phyloP scores from a whole-genome alignment of 1,139 yeast species.

The Hansenula lynferdii region DNA sequence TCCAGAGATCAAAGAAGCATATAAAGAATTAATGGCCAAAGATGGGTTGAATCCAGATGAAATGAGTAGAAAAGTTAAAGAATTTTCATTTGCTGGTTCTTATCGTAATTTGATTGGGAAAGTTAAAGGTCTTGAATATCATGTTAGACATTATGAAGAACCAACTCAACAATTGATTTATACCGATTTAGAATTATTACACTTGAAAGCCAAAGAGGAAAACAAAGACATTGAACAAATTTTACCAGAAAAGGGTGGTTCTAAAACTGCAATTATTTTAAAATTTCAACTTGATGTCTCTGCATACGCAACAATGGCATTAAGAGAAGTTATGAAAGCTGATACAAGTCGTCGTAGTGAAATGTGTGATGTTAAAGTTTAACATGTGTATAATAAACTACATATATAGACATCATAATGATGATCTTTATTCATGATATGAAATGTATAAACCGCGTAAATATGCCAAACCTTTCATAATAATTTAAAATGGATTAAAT shows the following conservation, averaged over 20 bases:
- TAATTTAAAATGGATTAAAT: too few species aligned
- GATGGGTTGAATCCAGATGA: conserved; percentile 81
- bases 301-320: conserved; percentile 96
- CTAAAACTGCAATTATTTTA: conserved; percentile 65
- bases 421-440: too few species aligned
- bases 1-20: conserved; percentile 52
- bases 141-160: conserved; percentile 54
- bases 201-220: conserved; percentile 35
- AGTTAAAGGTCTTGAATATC: conserved; percentile 63
- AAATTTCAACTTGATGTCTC: conserved; percentile 79
- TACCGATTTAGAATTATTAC: conserved; percentile 74
- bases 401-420: too few species aligned
- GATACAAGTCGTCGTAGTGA: conserved; percentile 72
- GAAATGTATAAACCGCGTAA: too few species aligned
- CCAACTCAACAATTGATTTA: conserved; percentile 67
- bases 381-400: too few species aligned
- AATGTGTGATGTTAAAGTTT: conserved; percentile 31
- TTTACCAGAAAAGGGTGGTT: conserved; percentile 40
- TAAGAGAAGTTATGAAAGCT: conserved; percentile 83
- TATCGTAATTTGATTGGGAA: conserved; percentile 73
- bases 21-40: conserved; percentile 67
- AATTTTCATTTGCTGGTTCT: conserved; percentile 88
- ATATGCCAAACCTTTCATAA: too few species aligned
- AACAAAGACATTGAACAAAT: conserved; percentile 24
- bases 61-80: conserved; percentile 82